Base-by-base conservation (phyloP, 768 basidiomycete genomes). In the Solioccasus polychromus region DNA sequence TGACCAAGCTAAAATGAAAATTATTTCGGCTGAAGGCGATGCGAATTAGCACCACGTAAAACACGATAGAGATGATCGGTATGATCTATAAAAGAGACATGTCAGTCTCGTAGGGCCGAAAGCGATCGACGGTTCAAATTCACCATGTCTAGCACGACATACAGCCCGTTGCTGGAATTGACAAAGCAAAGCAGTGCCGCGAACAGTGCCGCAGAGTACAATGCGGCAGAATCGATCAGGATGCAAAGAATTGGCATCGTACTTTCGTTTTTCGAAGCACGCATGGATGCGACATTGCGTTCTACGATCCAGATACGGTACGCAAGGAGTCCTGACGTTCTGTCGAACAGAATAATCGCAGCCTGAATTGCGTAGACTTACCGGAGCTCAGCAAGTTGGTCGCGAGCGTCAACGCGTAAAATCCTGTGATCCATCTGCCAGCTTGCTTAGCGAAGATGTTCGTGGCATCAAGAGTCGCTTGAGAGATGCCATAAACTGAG, bases 371-470 rank as follows among this genome's bases (percentile, higher is more conserved):
- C 17, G 15, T 19, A 8, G 15, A 17, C 36, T 30, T 39, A 45
- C 44, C 44, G n/a, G 44, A 24, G 22, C 44, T 17, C 7, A 39
- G 17, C 37, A 39, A 25, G 37, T 39, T 39, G 25, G 37, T 39
- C 17, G 37, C 10, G 29, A 39, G 30, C 8, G 37, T 32, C 12
- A 26, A 39, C 23, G 38, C 11, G 32, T 39, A 45, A 31, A 45
- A 45, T 6, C 11, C 20, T 8, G 30, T 45, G 23, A 38, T 32
- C 44, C 44, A 45, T 18, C 32, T n/a, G 9, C 12, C 20, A 17
- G 36, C 39, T 38, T 37, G 18, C 22, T 30, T 22, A 24, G 44
- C 29, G 11, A 39, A 45, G 17, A 45, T 30, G 12, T 25, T 12
- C 17, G 24, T 8, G 23, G 18, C 22, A 15, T 32, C 17, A 3